Percentiles rank a stretch among this genome's conserved stretches.
Conservation (phyloP, 179 eudicot genomes). For the Monotropa hypopitys region DNA sequence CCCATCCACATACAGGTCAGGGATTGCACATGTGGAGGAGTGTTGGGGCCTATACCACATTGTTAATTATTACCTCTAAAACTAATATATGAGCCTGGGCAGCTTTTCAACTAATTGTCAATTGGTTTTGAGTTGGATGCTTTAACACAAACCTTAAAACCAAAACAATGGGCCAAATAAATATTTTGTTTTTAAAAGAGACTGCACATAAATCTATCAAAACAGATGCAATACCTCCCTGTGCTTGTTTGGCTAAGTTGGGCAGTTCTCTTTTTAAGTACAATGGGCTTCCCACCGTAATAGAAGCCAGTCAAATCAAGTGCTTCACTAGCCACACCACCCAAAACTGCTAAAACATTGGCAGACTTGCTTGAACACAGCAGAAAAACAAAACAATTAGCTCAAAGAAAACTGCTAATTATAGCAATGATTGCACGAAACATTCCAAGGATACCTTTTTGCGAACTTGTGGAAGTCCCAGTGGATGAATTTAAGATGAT, state of each 20-base stretch:
- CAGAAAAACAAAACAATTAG: slow-evolving; percentile 14
- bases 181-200: background rate
- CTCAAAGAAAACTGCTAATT: background rate
- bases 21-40: too few species aligned
- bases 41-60: too few species aligned
- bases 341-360: slow-evolving; percentile 87
- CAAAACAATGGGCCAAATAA: background rate
- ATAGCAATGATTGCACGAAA: slow-evolving; percentile 4
- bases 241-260: slow-evolving; percentile 54
- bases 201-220: background rate
- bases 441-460: slow-evolving; percentile 52
- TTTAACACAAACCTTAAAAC: slow-evolving; percentile 4
- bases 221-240: slow-evolving; percentile 36
- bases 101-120: too few species aligned
- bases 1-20: too few species aligned
- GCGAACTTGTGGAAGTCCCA: slow-evolving; percentile 98
- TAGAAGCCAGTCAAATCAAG: slow-evolving; percentile 93
- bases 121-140: too few species aligned
- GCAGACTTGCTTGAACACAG: slow-evolving; percentile 68
- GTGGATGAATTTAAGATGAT: slow-evolving; percentile 68
- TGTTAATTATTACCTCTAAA: too few species aligned
- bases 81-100: too few species aligned
- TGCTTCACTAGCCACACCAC: slow-evolving; percentile 80
- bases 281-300: slow-evolving; percentile 66
- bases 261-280: slow-evolving; percentile 40